Percentiles rank a stretch among this genome's conserved stretches.
Evolutionary conservation across 768 basidiomycete genomes (phyloP).

Genomic region (Mycena belliarum): DNA sequence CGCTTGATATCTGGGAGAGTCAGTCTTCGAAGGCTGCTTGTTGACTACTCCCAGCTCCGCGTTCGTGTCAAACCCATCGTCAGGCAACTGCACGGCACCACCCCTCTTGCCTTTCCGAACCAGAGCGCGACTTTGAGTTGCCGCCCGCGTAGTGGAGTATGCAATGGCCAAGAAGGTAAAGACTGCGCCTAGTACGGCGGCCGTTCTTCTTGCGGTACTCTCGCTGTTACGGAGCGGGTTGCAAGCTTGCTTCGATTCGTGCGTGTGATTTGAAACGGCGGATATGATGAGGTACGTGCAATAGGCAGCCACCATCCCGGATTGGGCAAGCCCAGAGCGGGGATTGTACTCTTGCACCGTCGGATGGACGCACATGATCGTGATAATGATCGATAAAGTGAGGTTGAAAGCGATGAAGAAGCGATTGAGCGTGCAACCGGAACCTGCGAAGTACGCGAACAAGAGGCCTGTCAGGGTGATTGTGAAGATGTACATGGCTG

Average conservation of each 20-base stretch:
- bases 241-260: constrained; percentile 62
- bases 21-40: constrained; percentile 80
- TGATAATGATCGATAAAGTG: constrained; percentile 74
- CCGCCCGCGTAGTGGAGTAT: constrained; percentile 94
- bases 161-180: constrained; percentile 99
- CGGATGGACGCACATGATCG: constrained; percentile 81
- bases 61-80: constrained; percentile 51
- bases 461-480: constrained; percentile 87
- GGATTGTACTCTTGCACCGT: constrained; percentile 90
- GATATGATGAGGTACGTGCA: constrained; percentile 95
- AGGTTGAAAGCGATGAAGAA: constrained; percentile 98
- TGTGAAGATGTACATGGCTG: constrained; percentile 81
- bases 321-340: constrained; percentile 91
- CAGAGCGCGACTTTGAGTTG: constrained; percentile 91
- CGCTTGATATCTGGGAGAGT: constrained; percentile 91
- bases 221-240: constrained; percentile 80
- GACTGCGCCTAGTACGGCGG: constrained; percentile 85
- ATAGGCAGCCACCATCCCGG: constrained; percentile 96
- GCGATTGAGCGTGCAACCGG: constrained; percentile 89
- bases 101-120: constrained; percentile 71
- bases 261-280: constrained; percentile 90
- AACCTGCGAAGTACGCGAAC: constrained; percentile 88
- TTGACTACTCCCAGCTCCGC: constrained; percentile 78
- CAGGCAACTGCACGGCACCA: constrained; percentile 65
- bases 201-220: constrained; percentile 71